Evolutionary conservation across 1,139 yeast species (phyloP).

Genomic region (Zygosaccharomyces sapae): DNA sequence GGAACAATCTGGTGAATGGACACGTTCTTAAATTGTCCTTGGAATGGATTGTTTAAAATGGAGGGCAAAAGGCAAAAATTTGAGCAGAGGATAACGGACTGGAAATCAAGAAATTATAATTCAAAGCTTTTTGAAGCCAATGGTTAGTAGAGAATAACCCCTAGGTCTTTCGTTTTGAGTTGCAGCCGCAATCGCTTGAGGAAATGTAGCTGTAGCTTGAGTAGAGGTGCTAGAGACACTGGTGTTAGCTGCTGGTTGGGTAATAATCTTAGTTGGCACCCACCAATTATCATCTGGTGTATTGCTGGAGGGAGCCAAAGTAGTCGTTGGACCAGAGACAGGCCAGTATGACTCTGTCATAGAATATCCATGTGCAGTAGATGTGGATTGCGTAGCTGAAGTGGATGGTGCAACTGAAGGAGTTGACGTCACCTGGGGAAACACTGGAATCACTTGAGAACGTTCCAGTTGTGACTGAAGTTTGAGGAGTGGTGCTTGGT

Average conservation of each 20-base stretch:
- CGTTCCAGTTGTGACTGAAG: slow-evolving; percentile 5
- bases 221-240: slow-evolving; percentile 34
- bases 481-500: background rate
- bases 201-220: slow-evolving; percentile 47
- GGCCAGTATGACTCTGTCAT: slow-evolving; percentile 3
- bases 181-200: slow-evolving; percentile 59
- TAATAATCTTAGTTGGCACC: slow-evolving; percentile 37
- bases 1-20: slow-evolving; percentile 63
- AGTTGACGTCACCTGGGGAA: slow-evolving; percentile 15
- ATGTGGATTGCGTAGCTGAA: slow-evolving; percentile 6
- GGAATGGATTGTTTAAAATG: slow-evolving; percentile 52
- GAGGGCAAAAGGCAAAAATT: slow-evolving; percentile 65
- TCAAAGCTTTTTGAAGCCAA: slow-evolving; percentile 70
- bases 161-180: slow-evolving; percentile 28
- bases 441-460: slow-evolving; percentile 16
- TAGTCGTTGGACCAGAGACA: too few species aligned
- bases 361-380: slow-evolving; percentile 6
- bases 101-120: slow-evolving; percentile 66
- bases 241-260: slow-evolving; percentile 32
- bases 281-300: slow-evolving; percentile 34
- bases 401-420: slow-evolving; percentile 8
- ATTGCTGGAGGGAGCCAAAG: slow-evolving; percentile 8
- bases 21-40: slow-evolving; percentile 40
- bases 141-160: slow-evolving; percentile 54
- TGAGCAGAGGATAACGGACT: slow-evolving; percentile 70